phyloP scores from a whole-genome alignment of 305 asterid genomes.

The Solanum aculeatissimum region DNA sequence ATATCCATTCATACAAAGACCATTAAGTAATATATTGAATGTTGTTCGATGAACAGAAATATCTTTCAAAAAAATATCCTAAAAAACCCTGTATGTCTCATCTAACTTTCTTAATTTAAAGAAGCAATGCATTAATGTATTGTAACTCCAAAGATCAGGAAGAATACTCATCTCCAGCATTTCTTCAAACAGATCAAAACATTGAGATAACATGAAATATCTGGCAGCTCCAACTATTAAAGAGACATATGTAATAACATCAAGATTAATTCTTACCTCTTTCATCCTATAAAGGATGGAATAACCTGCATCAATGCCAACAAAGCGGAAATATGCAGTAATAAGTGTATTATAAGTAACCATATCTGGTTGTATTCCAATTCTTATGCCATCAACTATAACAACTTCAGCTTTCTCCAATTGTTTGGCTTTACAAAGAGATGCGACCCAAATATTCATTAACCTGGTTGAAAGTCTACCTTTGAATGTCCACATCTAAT shows the following conservation, averaged over 20 bases:
- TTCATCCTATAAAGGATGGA: constrained; percentile 52
- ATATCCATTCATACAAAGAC: constrained; percentile 62
- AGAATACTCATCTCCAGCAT: constrained; percentile 47
- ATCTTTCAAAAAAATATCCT: constrained; percentile 38
- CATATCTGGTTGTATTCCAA: constrained; percentile 68
- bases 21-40: constrained; percentile 55
- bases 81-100: constrained; percentile 63
- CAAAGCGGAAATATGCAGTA: constrained; percentile 51
- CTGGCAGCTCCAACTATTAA: constrained; percentile 69
- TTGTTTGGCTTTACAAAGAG: constrained; percentile 72
- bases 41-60: constrained; percentile 49
- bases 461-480: constrained; percentile 56
- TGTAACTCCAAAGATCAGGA: constrained; percentile 83
- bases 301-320: constrained; percentile 66
- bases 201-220: constrained; percentile 25
- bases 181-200: constrained; percentile 60
- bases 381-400: constrained; percentile 58
- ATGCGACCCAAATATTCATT: constrained; percentile 70
- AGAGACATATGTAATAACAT: constrained; percentile 73
- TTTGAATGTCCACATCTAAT: constrained; percentile 42
- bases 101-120: constrained; percentile 55
- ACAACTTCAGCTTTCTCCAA: constrained; percentile 79
- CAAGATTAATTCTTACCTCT: constrained; percentile 63
- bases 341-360: constrained; percentile 83
- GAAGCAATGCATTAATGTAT: constrained; percentile 71